These are phyloP conservation scores for Blastobotrys ciferrii DNA, from an alignment of 1,139 yeast genomes.

Conservation along the genomic window DNA sequence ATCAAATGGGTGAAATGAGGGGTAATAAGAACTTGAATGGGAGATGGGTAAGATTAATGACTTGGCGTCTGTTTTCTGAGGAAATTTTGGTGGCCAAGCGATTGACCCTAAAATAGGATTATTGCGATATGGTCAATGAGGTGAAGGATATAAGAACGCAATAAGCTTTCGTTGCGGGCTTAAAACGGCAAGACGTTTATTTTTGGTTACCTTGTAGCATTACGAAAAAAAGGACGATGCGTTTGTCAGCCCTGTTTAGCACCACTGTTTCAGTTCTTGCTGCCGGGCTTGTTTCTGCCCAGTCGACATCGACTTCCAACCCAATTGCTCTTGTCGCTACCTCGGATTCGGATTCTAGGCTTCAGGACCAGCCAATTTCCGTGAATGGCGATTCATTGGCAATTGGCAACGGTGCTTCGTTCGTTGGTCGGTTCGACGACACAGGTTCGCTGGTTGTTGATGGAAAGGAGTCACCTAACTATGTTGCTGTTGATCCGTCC, in stretches of 20 bases:
- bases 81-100: neutral
- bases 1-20: neutral
- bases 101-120: neutral
- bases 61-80: neutral
- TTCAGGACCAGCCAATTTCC: constrained; percentile 15
- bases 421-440: constrained; percentile 6
- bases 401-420: constrained; percentile 11
- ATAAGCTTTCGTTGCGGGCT: neutral
- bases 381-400: constrained; percentile 6
- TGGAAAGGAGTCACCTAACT: neutral
- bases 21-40: too few relatives aligned
- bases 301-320: neutral
- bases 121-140: neutral
- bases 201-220: neutral
- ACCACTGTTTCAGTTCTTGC: neutral
- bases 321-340: neutral
- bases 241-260: constrained; percentile 1
- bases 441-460: constrained; percentile 7
- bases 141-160: neutral
- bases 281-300: constrained; percentile 9
- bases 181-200: neutral
- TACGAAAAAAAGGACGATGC: constrained; percentile 5
- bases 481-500: constrained; percentile 5
- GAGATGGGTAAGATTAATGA: neutral
- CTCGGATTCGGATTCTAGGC: constrained; percentile 15